Evolutionary conservation across 2,329 filamentous ascomycete genomes (phyloP), one percentile per base, ranked within the genome.

Genomic region (Fusarium poae): DNA sequence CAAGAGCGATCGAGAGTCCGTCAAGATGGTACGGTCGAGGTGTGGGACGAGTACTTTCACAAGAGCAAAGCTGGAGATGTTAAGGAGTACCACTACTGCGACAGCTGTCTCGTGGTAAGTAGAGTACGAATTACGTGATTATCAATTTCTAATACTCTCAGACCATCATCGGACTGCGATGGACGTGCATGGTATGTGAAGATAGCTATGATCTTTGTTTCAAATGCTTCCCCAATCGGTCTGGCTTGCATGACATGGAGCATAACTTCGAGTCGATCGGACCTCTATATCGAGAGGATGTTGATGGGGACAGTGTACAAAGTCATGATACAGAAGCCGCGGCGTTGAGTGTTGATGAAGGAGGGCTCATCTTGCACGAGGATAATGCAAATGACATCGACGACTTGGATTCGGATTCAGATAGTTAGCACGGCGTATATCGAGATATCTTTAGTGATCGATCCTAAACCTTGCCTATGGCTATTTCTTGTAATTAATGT

Each of bases 91-190:
- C 1, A 0, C 2, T 23, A n/a, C n/a, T 57, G 55, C 5, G 16
- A 53, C 11, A 57, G 55, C 23, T 57, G 55, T 12, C 37, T 57
- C 1, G 9, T 37, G n/a, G 55, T 57, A 6, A 37, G 55, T 7
- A 25, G 7, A 4, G 5, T 25, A 7, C n/a, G 7, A 25, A 25
- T 25, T 25, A 25, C 4, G 25, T 25, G 7, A 25, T 25, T 25
- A 7, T 5, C 25, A 25, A 4, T 25, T 35, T 5, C 18, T n/a
- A 9, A 23, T 49, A 4, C 1, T 8, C 3, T 0, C 18, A 57
- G 55, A 0, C 7, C 4, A 53, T 53, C 2, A 30, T 10, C 5
- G 48, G 55, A 5, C 1, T 57, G 1, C n/a, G 2, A 1, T 57
- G 55, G 55, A 15, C 30, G 1, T 53, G 55, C 3, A 37, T 53